Evolutionary conservation across 208 protist species (phyloP).

Genomic region (Trypanosoma lewisi): DNA sequence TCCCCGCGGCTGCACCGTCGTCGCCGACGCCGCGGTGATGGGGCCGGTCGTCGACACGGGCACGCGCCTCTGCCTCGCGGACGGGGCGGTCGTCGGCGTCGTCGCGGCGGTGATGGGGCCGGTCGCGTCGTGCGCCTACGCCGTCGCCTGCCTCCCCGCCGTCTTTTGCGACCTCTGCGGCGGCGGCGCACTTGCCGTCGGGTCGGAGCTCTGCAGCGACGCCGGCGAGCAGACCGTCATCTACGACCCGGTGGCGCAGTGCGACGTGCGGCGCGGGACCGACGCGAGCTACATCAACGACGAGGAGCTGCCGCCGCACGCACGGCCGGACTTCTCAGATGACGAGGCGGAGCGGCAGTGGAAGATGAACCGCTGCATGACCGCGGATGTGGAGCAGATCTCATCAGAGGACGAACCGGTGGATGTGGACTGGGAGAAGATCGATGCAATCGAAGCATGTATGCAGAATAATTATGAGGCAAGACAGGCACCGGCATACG

Average conservation of each 20-base stretch:
- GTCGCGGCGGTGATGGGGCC: conserved; percentile 64
- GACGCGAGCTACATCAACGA: conserved; percentile 90
- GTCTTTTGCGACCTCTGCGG: conserved; percentile 7
- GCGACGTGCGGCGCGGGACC: conserved; percentile 57
- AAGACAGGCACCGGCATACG: not conserved
- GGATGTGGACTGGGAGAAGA: conserved; percentile 26
- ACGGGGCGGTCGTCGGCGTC: conserved; percentile 54
- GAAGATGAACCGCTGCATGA: conserved; percentile 64
- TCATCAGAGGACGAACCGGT: conserved; percentile 11
- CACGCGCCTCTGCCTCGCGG: conserved; percentile 59
- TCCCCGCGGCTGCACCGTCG: conserved; percentile 18
- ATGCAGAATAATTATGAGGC: conserved; percentile 2
- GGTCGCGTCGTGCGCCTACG: conserved; percentile 51
- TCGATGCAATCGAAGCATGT: conserved; percentile 13
- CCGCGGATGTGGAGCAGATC: not conserved
- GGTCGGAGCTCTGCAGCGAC: conserved; percentile 49
- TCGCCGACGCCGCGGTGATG: conserved; percentile 45
- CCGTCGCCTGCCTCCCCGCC: conserved; percentile 28
- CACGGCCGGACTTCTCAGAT: conserved; percentile 85
- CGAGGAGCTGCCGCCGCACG: conserved; percentile 77
- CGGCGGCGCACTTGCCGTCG: conserved; percentile 21
- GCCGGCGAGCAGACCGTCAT: conserved; percentile 51
- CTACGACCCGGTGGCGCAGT: conserved; percentile 50
- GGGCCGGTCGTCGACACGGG: conserved; percentile 59
- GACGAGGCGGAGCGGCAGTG: conserved; percentile 81